Evolutionary conservation across 2,329 filamentous ascomycete genomes (phyloP).

Genomic region (Cladophialophora chaetospira): DNA sequence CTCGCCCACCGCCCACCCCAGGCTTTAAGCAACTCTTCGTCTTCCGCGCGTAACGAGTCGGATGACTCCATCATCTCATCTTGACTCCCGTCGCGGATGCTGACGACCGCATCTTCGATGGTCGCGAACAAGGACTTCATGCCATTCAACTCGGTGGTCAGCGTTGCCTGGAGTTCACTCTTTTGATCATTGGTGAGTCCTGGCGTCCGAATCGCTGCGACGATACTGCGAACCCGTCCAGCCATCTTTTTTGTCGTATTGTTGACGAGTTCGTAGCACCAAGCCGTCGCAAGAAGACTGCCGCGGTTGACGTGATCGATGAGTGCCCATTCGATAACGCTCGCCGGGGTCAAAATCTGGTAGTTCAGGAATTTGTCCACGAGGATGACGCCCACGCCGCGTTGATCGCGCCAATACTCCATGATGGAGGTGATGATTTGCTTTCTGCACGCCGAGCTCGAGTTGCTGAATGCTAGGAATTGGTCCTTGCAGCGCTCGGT

Average conservation of each 20-base stretch:
- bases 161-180: slow-evolving; percentile 64
- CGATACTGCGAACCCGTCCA: slow-evolving; percentile 78
- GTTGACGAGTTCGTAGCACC: slow-evolving; percentile 87
- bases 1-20: slow-evolving; percentile 88
- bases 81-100: slow-evolving; percentile 71
- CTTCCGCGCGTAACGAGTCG: slow-evolving; percentile 52
- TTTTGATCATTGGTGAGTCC: slow-evolving; percentile 58
- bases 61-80: slow-evolving; percentile 72
- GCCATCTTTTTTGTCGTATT: slow-evolving; percentile 90
- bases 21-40: slow-evolving; percentile 64
- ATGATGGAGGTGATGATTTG: slow-evolving; percentile 92
- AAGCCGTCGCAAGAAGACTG: slow-evolving; percentile 68
- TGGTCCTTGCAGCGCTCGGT: slow-evolving; percentile 94
- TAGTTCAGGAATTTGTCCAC: slow-evolving; percentile 98
- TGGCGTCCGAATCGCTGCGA: slow-evolving; percentile 62
- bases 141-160: slow-evolving; percentile 68
- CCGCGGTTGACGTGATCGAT: slow-evolving; percentile 66
- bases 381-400: slow-evolving; percentile 87
- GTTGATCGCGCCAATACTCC: slow-evolving; percentile 89
- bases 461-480: slow-evolving; percentile 74
- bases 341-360: slow-evolving; percentile 82
- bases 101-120: slow-evolving; percentile 75
- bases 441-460: slow-evolving; percentile 72
- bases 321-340: slow-evolving; percentile 88
- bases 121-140: slow-evolving; percentile 79